A percentile compares a stretch with the other conserved stretches of the same genome.
Evolutionary conservation across 2,329 filamentous ascomycete species (phyloP).

Genomic region (Lachnellula occidentalis): DNA sequence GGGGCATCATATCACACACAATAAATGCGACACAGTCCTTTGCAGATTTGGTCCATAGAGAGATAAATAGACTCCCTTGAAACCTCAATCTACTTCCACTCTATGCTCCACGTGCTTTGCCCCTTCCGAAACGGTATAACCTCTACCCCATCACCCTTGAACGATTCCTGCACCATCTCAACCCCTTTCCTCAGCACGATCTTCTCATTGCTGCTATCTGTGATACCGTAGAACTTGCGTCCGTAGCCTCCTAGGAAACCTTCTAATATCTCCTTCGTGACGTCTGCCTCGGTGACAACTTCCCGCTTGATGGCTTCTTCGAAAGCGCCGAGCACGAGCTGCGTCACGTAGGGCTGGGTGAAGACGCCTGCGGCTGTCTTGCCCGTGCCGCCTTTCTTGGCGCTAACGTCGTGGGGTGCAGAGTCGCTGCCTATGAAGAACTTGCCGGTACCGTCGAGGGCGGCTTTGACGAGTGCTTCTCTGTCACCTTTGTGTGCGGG

Average conservation of each 20-base stretch:
- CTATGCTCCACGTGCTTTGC: constrained; percentile 35
- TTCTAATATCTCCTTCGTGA: constrained; percentile 49
- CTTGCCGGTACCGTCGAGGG: constrained; percentile 49
- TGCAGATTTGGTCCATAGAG: not conserved
- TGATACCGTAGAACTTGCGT: constrained; percentile 46
- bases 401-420: constrained; percentile 55
- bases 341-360: constrained; percentile 67
- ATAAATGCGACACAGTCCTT: not conserved
- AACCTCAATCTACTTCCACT: constrained; percentile 34
- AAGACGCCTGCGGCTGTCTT: constrained; percentile 67
- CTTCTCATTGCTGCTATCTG: constrained; percentile 15
- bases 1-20: not conserved
- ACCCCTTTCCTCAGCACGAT: constrained; percentile 23
- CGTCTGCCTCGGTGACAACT: constrained; percentile 44
- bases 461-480: constrained; percentile 48
- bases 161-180: constrained; percentile 36
- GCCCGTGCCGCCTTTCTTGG: constrained; percentile 52
- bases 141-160: constrained; percentile 52
- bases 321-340: constrained; percentile 58
- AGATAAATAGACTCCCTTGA: not conserved
- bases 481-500: constrained; percentile 26
- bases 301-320: constrained; percentile 55
- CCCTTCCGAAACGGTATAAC: constrained; percentile 21
- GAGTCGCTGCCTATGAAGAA: constrained; percentile 65
- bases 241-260: constrained; percentile 50